Conservation (phyloP, 2,329 filamentous ascomycete species). For the Claviceps sp. region DNA sequence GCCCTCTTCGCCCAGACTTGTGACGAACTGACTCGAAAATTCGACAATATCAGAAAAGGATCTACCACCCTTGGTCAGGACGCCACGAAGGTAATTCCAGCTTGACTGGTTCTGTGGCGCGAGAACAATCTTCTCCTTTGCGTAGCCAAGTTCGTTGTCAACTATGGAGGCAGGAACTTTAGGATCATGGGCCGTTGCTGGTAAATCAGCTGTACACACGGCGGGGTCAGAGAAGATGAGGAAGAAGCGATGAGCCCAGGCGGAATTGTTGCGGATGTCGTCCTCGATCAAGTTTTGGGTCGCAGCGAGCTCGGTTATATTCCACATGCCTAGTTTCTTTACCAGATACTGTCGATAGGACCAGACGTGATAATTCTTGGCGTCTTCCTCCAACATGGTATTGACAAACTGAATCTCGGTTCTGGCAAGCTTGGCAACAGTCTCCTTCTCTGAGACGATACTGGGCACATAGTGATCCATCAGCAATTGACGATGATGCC, state of each 20-base stretch:
- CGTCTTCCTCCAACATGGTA: conserved; percentile 69
- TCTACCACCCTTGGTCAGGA: conserved; percentile 53
- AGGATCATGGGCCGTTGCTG: conserved; percentile 38
- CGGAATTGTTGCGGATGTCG: conserved; percentile 91
- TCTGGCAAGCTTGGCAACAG: conserved; percentile 42
- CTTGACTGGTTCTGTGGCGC: conserved; percentile 90
- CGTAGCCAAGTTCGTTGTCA: conserved; percentile 62
- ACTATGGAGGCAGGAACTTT: conserved; percentile 49
- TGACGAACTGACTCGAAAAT: conserved; percentile 40
- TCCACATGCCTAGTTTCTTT: conserved; percentile 54
- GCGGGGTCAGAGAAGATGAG: conserved; percentile 61
- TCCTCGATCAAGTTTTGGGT: conserved; percentile 59
- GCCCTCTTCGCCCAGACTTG: conserved; percentile 28
- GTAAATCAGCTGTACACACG: conserved; percentile 30
- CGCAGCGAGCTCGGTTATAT: conserved; percentile 55
- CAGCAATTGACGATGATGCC: conserved; percentile 60
- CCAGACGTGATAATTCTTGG: conserved; percentile 99
- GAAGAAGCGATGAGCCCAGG: conserved; percentile 95
- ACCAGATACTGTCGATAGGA: conserved; percentile 71
- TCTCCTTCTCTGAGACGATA: conserved; percentile 45
- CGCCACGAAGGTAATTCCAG: conserved; percentile 83
- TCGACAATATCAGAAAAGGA: conserved; percentile 29
- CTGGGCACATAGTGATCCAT: conserved; percentile 43
- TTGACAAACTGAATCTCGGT: conserved; percentile 65
- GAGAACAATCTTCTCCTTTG: conserved; percentile 56